A percentile compares a stretch with the other conserved stretches of the same genome.
These are phyloP conservation scores for Agrocybe praecox DNA, from an alignment of 768 basidiomycete species.

Conservation along the genomic window DNA sequence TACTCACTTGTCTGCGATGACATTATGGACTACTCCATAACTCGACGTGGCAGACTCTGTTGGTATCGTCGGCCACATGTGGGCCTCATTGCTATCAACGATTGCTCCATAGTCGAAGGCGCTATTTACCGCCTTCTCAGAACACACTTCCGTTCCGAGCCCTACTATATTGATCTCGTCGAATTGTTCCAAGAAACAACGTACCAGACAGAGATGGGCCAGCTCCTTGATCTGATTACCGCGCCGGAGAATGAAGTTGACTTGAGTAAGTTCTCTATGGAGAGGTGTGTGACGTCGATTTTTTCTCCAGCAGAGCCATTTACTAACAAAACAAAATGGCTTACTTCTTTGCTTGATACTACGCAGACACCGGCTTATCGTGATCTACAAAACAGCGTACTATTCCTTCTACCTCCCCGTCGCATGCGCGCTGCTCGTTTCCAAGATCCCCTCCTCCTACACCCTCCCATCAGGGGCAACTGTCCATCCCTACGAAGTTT, in stretches of 20 bases:
- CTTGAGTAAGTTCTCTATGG: slow-evolving; percentile 82
- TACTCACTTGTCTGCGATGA: slow-evolving; percentile 97
- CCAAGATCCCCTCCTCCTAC: slow-evolving; percentile 57
- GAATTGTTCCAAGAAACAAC: slow-evolving; percentile 91
- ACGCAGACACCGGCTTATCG: slow-evolving; percentile 84
- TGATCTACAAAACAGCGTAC: slow-evolving; percentile 95
- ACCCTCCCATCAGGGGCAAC: slow-evolving; percentile 22
- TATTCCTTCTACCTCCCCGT: slow-evolving; percentile 99
- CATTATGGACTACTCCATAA: slow-evolving; percentile 95
- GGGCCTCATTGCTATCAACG: slow-evolving; percentile 91
- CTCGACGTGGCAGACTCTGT: slow-evolving; percentile 92
- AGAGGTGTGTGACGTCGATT: slow-evolving; percentile 55
- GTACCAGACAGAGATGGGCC: slow-evolving; percentile 95
- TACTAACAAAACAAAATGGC: too few species aligned
- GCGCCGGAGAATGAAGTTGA: slow-evolving; percentile 94
- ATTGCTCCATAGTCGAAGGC: slow-evolving; percentile 93
- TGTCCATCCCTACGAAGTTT: slow-evolving; percentile 46
- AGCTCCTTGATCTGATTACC: slow-evolving; percentile 94
- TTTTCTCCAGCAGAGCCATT: not conserved
- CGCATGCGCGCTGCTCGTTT: slow-evolving; percentile 88
- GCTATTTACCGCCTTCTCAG: slow-evolving; percentile 92
- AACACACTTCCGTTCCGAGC: slow-evolving; percentile 76
- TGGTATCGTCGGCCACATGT: slow-evolving; percentile 78
- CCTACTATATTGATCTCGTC: slow-evolving; percentile 86
- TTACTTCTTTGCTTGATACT: not conserved